Base-by-base conservation (phyloP, 306 rosid genomes). In the Inga laurina region DNA sequence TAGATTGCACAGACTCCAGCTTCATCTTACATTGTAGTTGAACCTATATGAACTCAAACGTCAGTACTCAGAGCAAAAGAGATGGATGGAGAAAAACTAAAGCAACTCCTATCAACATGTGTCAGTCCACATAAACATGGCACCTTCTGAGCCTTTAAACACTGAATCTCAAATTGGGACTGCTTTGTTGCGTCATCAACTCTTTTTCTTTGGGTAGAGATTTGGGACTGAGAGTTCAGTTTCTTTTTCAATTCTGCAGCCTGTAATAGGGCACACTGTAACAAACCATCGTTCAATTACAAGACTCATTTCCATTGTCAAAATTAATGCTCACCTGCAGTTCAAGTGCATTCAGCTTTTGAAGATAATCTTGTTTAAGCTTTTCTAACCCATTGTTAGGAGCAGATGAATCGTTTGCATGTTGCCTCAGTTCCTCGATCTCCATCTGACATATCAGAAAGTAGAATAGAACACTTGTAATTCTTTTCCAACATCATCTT, bases 111-210 rank as follows among this genome's bases (percentile, higher is more conserved):
- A 62, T 62, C 19, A 27, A 5, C 37, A 5, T 46, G 7, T 70
- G 75, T 65, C 27, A 72, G 19, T 78, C 69, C 45, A 78, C 22
- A 66, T 30, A 22, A 74, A 77, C 65, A 54, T 52, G 44, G 21
- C 77, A 96, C 99, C 97, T 96, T 96, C 84, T 92, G 97, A 75
- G 97, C 93, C 91, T 92, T 94, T 83, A 94, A 86, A 85, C 84
- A 87, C 78, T 91, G 96, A 80, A 94, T 90, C 84, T 96, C 99
- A 71, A 82, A 87, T 70, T 91, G 94, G 35, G 88, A 61, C 69
- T 84, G 93, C 79, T 82, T 85, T 16, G 97, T 86, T 13, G 95
- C 85, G 79, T 88, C 97, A 27, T 91, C 90, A 0, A 86, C 94
- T 80, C 79, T 89, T 68, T 87, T 89, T 79, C 94, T 91, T 41